Evolutionary conservation across 2,329 filamentous ascomycete genomes (phyloP).

Genomic region (Venturia nashicola): DNA sequence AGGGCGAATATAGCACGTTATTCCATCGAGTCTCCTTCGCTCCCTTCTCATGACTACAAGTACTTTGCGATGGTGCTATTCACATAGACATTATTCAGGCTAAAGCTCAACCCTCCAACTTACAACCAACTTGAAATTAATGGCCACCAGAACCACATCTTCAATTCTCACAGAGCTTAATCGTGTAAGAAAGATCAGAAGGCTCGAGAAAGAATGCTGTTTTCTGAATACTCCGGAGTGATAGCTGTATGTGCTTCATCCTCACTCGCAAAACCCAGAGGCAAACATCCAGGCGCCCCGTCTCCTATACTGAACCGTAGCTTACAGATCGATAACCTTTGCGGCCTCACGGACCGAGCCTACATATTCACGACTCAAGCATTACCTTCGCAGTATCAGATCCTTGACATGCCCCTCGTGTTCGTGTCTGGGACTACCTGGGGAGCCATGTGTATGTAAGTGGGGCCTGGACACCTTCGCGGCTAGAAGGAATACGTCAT

Average conservation of each 20-base stretch:
- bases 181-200: too few species aligned
- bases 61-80: not conserved
- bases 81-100: not conserved
- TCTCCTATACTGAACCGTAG: not conserved
- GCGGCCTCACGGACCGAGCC: not conserved
- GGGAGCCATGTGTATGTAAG: not conserved
- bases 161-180: too few species aligned
- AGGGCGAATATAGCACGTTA: not conserved
- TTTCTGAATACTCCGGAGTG: not conserved
- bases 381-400: not conserved
- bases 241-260: not conserved
- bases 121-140: too few species aligned
- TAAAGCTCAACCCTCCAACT: too few species aligned
- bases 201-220: not conserved
- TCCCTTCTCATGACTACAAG: not conserved
- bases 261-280: not conserved
- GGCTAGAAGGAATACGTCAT: not conserved
- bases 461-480: not conserved
- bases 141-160: too few species aligned
- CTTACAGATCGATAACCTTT: not conserved
- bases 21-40: not conserved
- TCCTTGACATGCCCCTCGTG: not conserved
- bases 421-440: not conserved
- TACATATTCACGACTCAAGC: not conserved
- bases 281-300: not conserved